Evolutionary conservation across 768 basidiomycete genomes (phyloP), one percentile per base, ranked within the genome.

Genomic region (Dacryopinax spathularia): DNA sequence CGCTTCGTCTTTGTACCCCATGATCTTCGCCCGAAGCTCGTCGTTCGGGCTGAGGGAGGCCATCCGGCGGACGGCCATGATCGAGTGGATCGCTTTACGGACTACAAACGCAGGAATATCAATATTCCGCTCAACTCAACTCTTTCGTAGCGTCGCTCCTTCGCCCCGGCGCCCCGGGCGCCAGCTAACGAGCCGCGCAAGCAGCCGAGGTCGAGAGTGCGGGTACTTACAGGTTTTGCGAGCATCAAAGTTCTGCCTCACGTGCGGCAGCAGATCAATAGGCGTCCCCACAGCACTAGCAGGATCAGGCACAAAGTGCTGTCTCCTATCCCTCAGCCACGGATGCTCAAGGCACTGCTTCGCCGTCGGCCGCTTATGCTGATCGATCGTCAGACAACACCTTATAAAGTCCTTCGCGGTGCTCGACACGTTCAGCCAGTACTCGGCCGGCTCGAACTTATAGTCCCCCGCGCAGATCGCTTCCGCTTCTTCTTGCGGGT

Each of bases 391-490:
- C 68, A 99, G 78, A 72, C 95, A 97, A 41, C 78, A 74, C 9
- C 74, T 71, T 62, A 99, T 88, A 72, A 99, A 99, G 68, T 85
- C 81, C 64, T 86, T 85, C 1, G 92, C 95, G 2, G 87, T 81
- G 62, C 82, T 78, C 1, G 87, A 86, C n/a, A 93, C 90, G 69
- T 87, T 87, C 39, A 73, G 79, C 91, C 92, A 93, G 73, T 92
- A 92, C 70, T 90, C 90, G 68, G 78, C 80, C 22, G 88, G 88
- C 80, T 87, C 85, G 71, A 97, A 98, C 71, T 86, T 87, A 77
- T 91, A 97, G 75, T 96, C 90, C 6, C 91, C 93, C 0, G 82
- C 82, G 60, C 93, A 85, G 77, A 98, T 97, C 34, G 95, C 95
- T 70, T 95, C 86, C 87, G 93, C 94, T 76, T 98, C 95, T 67